phyloP scores from a whole-genome alignment of 2,329 filamentous ascomycete genomes.

The Cordyceps cateniannulata region DNA sequence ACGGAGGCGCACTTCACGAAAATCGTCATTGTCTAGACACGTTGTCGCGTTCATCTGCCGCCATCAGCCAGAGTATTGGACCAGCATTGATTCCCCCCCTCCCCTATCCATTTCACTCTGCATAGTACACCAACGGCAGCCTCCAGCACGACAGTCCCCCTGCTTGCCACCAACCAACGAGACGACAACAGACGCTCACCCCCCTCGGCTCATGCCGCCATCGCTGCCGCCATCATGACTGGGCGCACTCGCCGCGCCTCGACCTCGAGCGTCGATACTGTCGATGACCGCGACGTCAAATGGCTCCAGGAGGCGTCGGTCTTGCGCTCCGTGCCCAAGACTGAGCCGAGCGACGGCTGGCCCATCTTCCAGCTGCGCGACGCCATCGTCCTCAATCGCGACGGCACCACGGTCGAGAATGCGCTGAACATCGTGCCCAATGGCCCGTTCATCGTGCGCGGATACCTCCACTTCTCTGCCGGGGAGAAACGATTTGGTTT shows the following conservation, averaged over 20 bases:
- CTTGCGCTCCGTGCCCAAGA: conserved; percentile 22
- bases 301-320: conserved; percentile 31
- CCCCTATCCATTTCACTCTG: neutral
- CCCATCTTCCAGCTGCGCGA: conserved; percentile 56
- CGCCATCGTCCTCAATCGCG: conserved; percentile 49
- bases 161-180: neutral
- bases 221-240: conserved; percentile 25
- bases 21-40: neutral
- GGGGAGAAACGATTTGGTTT: conserved; percentile 29
- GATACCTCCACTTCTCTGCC: conserved; percentile 47
- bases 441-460: conserved; percentile 56
- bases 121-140: neutral
- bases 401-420: conserved; percentile 50
- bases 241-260: conserved; percentile 36
- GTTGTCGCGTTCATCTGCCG: neutral
- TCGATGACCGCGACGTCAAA: conserved; percentile 30
- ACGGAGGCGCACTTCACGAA: neutral
- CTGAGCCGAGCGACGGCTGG: conserved; percentile 42
- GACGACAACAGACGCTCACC: neutral
- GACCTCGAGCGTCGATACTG: conserved; percentile 38
- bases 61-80: neutral
- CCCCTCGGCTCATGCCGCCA: conserved; percentile 6
- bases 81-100: too few species aligned
- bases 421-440: conserved; percentile 54
- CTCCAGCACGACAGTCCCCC: too few species aligned